phyloP scores from a whole-genome alignment of 441 rosid genomes.

The Populus hybrid region DNA sequence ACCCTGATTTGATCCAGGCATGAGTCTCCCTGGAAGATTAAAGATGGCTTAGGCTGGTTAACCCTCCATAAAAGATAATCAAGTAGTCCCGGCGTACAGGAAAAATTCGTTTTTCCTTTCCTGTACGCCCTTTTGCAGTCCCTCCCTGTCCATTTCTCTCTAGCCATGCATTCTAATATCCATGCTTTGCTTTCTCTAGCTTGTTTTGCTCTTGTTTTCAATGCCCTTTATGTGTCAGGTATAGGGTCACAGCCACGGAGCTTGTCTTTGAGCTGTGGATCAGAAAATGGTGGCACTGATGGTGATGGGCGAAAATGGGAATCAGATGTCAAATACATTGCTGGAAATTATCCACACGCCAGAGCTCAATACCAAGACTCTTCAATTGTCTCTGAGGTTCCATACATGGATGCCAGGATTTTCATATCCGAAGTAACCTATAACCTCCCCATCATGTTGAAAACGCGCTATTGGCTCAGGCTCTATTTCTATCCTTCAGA shows the following conservation, averaged over 20 bases:
- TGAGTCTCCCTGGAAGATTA: constrained; percentile 27
- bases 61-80: constrained; percentile 10
- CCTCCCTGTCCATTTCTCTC: background rate
- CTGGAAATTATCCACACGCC: constrained; percentile 23
- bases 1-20: constrained; percentile 38
- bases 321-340: constrained; percentile 38
- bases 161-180: constrained; percentile 32
- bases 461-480: constrained; percentile 38
- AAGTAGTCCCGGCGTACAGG: constrained; percentile 40
- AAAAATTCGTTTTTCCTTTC: constrained; percentile 18
- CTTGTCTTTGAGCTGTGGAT: constrained; percentile 44
- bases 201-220: constrained; percentile 24
- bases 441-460: constrained; percentile 32
- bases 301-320: constrained; percentile 51
- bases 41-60: constrained; percentile 11
- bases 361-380: constrained; percentile 49
- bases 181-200: constrained; percentile 18
- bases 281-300: constrained; percentile 35
- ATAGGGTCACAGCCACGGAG: background rate
- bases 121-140: constrained; percentile 35
- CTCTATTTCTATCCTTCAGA: constrained; percentile 55
- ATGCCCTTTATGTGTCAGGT: constrained; percentile 10
- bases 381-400: constrained; percentile 46
- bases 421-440: constrained; percentile 47
- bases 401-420: constrained; percentile 64